phyloP scores from a whole-genome alignment of 305 asterid species.

The Plantago lanceolata region DNA sequence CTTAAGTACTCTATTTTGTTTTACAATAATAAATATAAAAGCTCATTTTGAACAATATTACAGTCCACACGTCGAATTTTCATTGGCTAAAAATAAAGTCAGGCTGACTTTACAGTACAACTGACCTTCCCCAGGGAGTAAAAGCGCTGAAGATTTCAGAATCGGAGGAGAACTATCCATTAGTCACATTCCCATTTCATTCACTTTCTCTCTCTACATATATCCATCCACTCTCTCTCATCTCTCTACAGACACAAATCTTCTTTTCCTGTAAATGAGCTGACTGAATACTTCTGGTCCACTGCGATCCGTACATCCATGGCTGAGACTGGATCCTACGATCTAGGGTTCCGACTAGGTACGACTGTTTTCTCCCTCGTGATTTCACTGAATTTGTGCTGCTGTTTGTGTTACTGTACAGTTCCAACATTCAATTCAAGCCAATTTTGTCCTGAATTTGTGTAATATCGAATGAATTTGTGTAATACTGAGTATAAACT shows the following conservation, averaged over 20 bases:
- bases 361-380: constrained; percentile 15
- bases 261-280: constrained; percentile 17
- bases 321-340: constrained; percentile 65
- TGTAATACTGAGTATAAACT: no score
- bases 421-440: no score
- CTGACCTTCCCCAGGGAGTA: constrained; percentile 29
- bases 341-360: constrained; percentile 72
- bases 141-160: constrained; percentile 20
- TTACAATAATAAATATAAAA: no score
- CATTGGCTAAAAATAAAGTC: no score
- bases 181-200: constrained; percentile 26
- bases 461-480: no score
- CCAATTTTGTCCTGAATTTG: no score
- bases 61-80: no score
- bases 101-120: constrained; percentile 26
- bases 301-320: constrained; percentile 40
- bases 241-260: constrained; percentile 4
- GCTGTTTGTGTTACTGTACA: no score
- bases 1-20: no score
- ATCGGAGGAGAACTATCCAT: constrained; percentile 15
- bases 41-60: no score
- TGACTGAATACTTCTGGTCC: constrained; percentile 26
- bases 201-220: constrained; percentile 15
- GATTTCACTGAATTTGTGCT: neutral
- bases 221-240: neutral